phyloP scores from a whole-genome alignment of 2,329 filamentous ascomycete species.

The Capronia coronata region DNA sequence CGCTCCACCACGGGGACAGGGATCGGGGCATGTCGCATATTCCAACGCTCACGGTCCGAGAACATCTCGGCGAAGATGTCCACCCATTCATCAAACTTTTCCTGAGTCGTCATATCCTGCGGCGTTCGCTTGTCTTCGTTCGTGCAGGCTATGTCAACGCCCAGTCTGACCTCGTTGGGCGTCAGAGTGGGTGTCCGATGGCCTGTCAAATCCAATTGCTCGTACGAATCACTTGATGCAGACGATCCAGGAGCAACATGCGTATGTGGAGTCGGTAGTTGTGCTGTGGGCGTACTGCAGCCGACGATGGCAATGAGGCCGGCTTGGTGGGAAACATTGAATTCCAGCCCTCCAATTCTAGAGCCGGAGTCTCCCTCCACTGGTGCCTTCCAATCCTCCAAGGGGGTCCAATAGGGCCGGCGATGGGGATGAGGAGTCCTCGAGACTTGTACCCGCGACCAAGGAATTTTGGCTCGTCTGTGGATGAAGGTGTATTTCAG shows the following conservation, averaged over 20 bases:
- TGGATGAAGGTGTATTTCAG: conserved; percentile 57
- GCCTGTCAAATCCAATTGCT: conserved; percentile 9
- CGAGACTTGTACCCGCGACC: conserved; percentile 50
- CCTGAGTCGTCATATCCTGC: conserved; percentile 41
- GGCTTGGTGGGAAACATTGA: conserved; percentile 61
- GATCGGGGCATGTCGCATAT: conserved; percentile 43
- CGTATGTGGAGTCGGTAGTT: conserved; percentile 11
- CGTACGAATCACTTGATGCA: conserved; percentile 2
- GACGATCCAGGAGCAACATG: conserved; percentile 10
- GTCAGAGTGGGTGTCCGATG: conserved; percentile 12
- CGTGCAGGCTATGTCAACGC: conserved; percentile 58
- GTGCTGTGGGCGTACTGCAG: conserved; percentile 30
- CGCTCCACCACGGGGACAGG: conserved; percentile 35
- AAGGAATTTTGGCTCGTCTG: conserved; percentile 49
- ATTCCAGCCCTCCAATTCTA: conserved; percentile 43
- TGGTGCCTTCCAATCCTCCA: conserved; percentile 25
- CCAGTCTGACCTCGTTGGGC: conserved; percentile 34
- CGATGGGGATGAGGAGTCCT: conserved; percentile 45
- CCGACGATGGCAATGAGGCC: conserved; percentile 56
- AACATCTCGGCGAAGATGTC: conserved; percentile 57
- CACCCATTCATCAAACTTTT: conserved; percentile 52
- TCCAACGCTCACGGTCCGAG: conserved; percentile 47
- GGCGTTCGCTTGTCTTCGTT: conserved; percentile 49
- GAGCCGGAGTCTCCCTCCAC: conserved; percentile 6
- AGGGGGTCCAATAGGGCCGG: conserved; percentile 50